Base-by-base conservation (phyloP, 176 grass and related monocot species). In the Eleusine indica region DNA sequence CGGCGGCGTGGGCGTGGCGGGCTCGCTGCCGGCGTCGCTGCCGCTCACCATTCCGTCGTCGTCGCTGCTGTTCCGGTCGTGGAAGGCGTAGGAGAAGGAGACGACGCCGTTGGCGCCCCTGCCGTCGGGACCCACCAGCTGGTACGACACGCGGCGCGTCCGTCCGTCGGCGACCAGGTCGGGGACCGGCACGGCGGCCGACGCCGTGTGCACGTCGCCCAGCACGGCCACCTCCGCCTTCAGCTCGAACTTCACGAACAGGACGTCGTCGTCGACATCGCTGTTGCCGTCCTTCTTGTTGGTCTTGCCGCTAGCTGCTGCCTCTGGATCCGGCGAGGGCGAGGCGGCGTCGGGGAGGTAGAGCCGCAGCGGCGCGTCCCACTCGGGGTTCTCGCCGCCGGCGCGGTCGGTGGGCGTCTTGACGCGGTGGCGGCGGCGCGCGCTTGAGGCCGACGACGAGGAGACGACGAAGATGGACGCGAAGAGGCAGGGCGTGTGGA, bases 401-500 rank as follows among this genome's bases (percentile, higher is more conserved):
- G 73, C 11, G 4, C 77, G 66, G 88, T 92, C 85, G 3, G 74
- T 70, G 76, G 75, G 38, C 60, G 93, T 95, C 80, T 92, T 92
- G 53, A 87, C 85, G 68, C 87, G 87, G 73, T 47, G 92, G 1
- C 29, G 86, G 13, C 40, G 53, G 4, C 21, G 58, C 44, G 3
- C 46, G 58, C 28, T 39, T 28, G 35, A 40, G 82, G 40, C 10
- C 21, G 85, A 47, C 28, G 79, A n/a, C 39, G 75, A 76, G 48
- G 75, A 76, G 48, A 57, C 58, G 4, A 89, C n/a, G 68, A 25
- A 92, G 65, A 95, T 49, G 25, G 87, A 88, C 2, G 82, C 83
- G 79, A 88, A 92, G 71, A 95, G 93, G 76, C 86, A 90, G 9
- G 93, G 79, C 38, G 71, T 87, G 78, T 83, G 90, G 74, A 95